Conservation (phyloP, 2,329 filamentous ascomycete species). For the Fusarium protoensiforme region DNA sequence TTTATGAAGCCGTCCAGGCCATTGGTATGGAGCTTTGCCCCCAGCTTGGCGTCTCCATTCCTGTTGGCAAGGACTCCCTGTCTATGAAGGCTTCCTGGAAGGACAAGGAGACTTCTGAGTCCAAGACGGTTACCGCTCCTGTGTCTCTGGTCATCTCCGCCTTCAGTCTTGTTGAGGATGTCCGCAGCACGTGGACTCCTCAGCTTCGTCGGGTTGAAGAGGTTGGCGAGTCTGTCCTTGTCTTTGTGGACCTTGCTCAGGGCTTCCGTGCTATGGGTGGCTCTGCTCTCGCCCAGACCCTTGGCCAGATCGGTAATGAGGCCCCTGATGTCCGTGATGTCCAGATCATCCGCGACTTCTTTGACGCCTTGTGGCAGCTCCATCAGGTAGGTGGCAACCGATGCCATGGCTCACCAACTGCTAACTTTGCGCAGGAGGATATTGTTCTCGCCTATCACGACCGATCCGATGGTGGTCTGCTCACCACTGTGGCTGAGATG, state of each 20-base stretch:
- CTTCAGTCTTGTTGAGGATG: conserved; percentile 85
- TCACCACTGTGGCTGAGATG: conserved; percentile 95
- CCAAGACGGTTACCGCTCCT: conserved; percentile 90
- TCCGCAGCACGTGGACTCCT: conserved; percentile 92
- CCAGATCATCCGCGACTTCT: conserved; percentile 87
- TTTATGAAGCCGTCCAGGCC: conserved; percentile 94
- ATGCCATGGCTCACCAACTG: neutral
- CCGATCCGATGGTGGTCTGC: conserved; percentile 89
- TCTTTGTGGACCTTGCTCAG: conserved; percentile 90
- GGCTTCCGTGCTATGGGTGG: conserved; percentile 87
- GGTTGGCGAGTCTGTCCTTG: conserved; percentile 86
- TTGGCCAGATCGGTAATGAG: conserved; percentile 86
- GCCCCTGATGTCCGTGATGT: conserved; percentile 87
- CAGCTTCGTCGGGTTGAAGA: conserved; percentile 85
- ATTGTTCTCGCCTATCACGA: conserved; percentile 94
- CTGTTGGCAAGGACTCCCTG: conserved; percentile 97
- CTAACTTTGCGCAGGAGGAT: conserved; percentile 51
- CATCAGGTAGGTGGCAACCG: conserved; percentile 50
- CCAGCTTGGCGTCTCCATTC: conserved; percentile 89
- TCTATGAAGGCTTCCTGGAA: conserved; percentile 99
- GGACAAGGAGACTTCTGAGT: conserved; percentile 71
- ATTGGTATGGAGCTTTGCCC: conserved; percentile 95
- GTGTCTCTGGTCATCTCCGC: conserved; percentile 92
- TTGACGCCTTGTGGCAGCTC: conserved; percentile 80
- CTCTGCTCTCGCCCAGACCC: conserved; percentile 89